These are phyloP conservation scores for Debaryomycetaceae sp. DNA, from an alignment of 1,139 yeast genomes.

Conservation along the genomic window DNA sequence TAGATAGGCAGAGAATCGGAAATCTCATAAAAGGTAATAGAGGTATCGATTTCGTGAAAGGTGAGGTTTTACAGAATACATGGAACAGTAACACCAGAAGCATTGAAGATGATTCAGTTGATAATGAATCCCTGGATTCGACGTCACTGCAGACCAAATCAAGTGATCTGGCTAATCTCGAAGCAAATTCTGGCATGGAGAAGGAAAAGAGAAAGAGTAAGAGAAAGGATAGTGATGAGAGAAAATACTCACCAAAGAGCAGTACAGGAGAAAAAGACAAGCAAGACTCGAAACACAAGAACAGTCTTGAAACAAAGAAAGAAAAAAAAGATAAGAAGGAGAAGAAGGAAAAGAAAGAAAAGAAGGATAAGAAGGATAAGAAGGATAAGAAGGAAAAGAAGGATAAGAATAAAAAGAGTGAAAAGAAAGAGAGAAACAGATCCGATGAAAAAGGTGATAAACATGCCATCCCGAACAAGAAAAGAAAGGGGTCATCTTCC, in stretches of 20 bases:
- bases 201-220: conserved; percentile 20
- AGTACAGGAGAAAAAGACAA: conserved; percentile 3
- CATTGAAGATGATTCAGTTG: not conserved
- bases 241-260: not conserved
- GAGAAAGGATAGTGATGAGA: conserved; percentile 1
- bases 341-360: conserved; percentile 8
- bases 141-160: conserved; percentile 4
- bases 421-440: conserved; percentile 25
- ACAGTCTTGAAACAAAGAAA: too few species aligned
- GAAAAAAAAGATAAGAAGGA: conserved; percentile 4
- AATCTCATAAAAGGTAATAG: conserved; percentile 71
- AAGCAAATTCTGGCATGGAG: conserved; percentile 5
- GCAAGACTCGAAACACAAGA: conserved; percentile 6
- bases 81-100: conserved; percentile 65
- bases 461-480: conserved; percentile 7
- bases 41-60: conserved; percentile 85
- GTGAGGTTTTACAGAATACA: conserved; percentile 78
- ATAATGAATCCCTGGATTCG: not conserved
- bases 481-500: conserved; percentile 13
- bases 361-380: conserved; percentile 15
- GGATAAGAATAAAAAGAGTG: conserved; percentile 26
- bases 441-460: conserved; percentile 22
- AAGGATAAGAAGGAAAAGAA: conserved; percentile 20
- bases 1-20: conserved; percentile 65
- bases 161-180: conserved; percentile 18